phyloP scores from a whole-genome alignment of 2,329 filamentous ascomycete species.

The Monilinia laxa region DNA sequence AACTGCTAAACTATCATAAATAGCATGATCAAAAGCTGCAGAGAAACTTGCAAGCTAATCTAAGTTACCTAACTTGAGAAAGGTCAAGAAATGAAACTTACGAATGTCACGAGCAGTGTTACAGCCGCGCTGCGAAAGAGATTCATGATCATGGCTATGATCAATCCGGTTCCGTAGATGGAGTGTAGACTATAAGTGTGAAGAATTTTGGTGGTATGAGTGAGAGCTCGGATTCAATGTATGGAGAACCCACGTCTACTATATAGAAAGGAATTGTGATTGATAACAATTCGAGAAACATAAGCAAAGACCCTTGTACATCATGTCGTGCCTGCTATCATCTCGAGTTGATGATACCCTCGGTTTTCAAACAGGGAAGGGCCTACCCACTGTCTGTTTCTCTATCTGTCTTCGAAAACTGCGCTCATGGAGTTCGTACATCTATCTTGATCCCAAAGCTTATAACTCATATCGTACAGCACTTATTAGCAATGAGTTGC shows the following conservation, averaged over 20 bases:
- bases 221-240: not conserved
- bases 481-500: not conserved
- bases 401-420: not conserved
- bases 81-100: not conserved
- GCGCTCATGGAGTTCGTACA: not conserved
- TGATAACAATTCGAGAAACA: not conserved
- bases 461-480: not conserved
- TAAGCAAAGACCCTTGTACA: not conserved
- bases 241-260: not conserved
- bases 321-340: not conserved
- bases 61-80: not conserved
- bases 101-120: not conserved
- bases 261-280: no score
- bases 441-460: not conserved
- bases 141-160: not conserved
- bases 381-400: not conserved
- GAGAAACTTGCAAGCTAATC: not conserved
- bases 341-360: not conserved
- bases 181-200: not conserved
- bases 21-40: conserved; percentile 3
- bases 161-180: no score
- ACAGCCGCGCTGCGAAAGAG: not conserved
- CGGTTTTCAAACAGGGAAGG: not conserved
- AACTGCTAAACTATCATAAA: not conserved
- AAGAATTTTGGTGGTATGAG: no score